Percentiles rank a stretch among this genome's conserved stretches.
Evolutionary conservation across 1,284 basidiomycete species (phyloP).

Genomic region (Meripilus lineatus): DNA sequence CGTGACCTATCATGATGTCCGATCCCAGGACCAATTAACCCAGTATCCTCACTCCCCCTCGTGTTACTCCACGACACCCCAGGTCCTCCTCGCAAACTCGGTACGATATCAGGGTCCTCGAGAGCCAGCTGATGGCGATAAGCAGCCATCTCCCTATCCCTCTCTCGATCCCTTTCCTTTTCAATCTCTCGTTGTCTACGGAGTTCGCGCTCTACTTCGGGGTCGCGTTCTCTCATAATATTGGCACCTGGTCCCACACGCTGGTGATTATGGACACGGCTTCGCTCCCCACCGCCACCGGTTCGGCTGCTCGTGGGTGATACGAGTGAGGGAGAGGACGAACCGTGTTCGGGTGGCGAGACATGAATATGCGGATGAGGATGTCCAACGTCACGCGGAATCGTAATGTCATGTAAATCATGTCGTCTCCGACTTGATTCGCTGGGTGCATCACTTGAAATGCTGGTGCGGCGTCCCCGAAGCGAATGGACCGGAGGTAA

Average conservation of each 20-base stretch:
- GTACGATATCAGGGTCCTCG: constrained; percentile 10
- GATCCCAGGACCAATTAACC: constrained; percentile 5
- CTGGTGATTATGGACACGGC: constrained; percentile 57
- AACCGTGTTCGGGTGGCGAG: constrained; percentile 18
- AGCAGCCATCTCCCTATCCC: constrained; percentile 33
- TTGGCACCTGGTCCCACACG: constrained; percentile 58
- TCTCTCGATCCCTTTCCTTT: constrained; percentile 39
- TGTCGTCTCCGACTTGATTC: constrained; percentile 19
- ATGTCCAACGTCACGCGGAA: constrained; percentile 8
- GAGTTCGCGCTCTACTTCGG: constrained; percentile 42
- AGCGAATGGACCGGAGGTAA: constrained; percentile 19
- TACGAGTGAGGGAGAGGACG: constrained; percentile 18
- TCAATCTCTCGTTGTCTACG: constrained; percentile 34
- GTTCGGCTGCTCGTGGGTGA: constrained; percentile 20
- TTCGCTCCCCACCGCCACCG: not conserved
- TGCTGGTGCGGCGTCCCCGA: constrained; percentile 23
- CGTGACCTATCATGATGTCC: constrained; percentile 10
- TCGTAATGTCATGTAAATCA: constrained; percentile 8
- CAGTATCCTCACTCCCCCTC: constrained; percentile 13
- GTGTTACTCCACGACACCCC: constrained; percentile 5
- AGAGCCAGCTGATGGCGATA: constrained; percentile 17
- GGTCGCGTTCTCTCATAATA: constrained; percentile 34
- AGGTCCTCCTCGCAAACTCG: constrained; percentile 11
- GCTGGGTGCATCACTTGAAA: constrained; percentile 17
- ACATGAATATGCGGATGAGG: constrained; percentile 20